Evolutionary conservation across 768 basidiomycete species (phyloP), one percentile per base, ranked within the genome.

Genomic region (Steccherinum ochraceum): DNA sequence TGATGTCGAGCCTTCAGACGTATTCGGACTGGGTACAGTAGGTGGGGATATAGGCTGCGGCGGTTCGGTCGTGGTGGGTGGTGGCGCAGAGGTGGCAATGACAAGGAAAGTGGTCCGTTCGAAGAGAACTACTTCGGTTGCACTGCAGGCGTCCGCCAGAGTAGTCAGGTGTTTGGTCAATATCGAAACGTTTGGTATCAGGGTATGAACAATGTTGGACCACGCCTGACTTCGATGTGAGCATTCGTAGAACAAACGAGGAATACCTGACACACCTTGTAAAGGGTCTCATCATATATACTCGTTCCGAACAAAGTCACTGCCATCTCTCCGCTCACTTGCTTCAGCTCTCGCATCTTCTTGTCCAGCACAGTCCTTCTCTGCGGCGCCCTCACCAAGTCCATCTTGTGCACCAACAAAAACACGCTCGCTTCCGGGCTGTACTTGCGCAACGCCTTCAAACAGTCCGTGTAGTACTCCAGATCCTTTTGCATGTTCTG

Each of bases 71-170:
- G 58, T 75, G 67, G 58, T 73, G 67, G 73, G 74, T 64, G 63
- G 77, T 59, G 58, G 73, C 58, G 67, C 78, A 19, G 87, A 88
- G 2, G 89, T 89, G 3, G 95, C 93, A 56, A 99, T 93, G 58
- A 99, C 94, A 49, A 99, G 86, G 72, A 98, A 98, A 25, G 96
- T 98, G 7, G 93, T 94, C 47, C 91, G 86, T 64, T 99, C 96
- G 60, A 99, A 98, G 39, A 97, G 80, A 60, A 98, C 85, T 51
- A 93, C 91, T 67, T 99, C 96, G 0, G 88, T 89, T 4, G 94
- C 93, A 55, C 80, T 86, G 64, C 93, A 93, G 1, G 92, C 83
- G 44, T 82, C 76, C 12, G 93, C 89, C 53, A 98, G 88, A 46
- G 84, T 89, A 5, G 84, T 79, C 16, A 99, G 80, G 58, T 98